phyloP scores from a whole-genome alignment of 2,329 filamentous ascomycete species.

The Colletotrichum lindemuthianum region DNA sequence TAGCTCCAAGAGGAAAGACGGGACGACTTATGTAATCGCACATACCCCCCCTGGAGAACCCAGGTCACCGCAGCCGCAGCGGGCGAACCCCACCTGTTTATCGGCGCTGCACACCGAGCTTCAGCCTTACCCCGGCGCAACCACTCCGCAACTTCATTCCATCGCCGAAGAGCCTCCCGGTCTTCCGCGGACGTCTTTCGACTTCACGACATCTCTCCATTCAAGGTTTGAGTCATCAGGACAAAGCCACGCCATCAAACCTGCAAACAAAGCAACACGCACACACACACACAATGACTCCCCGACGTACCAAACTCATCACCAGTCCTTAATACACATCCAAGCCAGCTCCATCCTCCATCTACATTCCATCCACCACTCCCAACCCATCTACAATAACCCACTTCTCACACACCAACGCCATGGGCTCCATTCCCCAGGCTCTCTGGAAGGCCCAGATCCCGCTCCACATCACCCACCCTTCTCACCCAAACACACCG shows the following conservation, averaged over 20 bases:
- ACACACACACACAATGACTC: no score
- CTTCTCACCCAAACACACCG: constrained; percentile 55
- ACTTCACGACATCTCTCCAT: background rate
- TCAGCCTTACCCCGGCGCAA: constrained; percentile 20
- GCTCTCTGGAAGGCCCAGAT: constrained; percentile 65
- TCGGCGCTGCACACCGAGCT: constrained; percentile 12
- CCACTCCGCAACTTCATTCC: constrained; percentile 17
- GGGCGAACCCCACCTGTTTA: background rate
- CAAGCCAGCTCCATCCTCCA: no score
- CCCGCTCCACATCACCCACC: constrained; percentile 65
- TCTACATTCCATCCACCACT: background rate
- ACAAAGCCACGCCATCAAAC: no score
- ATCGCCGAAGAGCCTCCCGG: background rate
- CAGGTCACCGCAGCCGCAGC: no score
- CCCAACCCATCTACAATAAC: background rate
- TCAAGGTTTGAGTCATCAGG: background rate
- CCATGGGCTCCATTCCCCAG: constrained; percentile 50
- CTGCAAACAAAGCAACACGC: no score
- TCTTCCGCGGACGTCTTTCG: background rate
- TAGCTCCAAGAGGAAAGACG: constrained; percentile 15
- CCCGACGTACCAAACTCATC: no score
- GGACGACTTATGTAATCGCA: constrained; percentile 4
- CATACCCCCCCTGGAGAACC: background rate
- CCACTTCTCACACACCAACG: background rate
- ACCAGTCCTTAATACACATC: no score